Evolutionary conservation across 1,139 yeast genomes (phyloP).

Genomic region (Hyphopichia pseudoburtonii): DNA sequence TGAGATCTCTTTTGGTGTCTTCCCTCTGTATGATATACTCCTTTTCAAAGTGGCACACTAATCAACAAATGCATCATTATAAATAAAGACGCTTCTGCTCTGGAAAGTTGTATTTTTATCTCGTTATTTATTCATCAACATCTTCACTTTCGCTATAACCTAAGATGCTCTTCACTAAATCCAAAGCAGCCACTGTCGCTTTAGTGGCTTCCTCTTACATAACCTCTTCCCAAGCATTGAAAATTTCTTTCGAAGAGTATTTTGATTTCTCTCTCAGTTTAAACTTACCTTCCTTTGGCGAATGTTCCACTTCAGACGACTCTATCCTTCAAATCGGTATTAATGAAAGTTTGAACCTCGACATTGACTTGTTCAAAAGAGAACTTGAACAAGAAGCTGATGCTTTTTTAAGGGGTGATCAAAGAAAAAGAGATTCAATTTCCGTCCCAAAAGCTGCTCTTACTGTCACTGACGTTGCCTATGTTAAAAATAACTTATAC

Average conservation of each 20-base stretch:
- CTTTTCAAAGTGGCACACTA: no score
- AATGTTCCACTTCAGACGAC: background rate
- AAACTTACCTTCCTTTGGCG: conserved; percentile 6
- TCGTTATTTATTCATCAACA: background rate
- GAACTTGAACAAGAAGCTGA: conserved; percentile 10
- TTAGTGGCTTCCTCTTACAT: conserved; percentile 5
- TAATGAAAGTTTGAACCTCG: conserved; percentile 13
- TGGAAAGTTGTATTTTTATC: background rate
- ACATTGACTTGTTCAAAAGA: conserved; percentile 12
- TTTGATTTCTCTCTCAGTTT: conserved; percentile 7
- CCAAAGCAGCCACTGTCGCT: conserved; percentile 5
- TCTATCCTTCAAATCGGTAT: conserved; percentile 6
- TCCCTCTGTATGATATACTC: no score
- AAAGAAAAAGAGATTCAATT: conserved; percentile 9
- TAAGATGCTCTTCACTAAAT: conserved; percentile 4
- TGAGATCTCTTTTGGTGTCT: no score
- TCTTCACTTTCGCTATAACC: background rate
- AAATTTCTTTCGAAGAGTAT: conserved; percentile 5
- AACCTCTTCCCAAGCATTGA: conserved; percentile 4
- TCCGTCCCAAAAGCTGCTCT: conserved; percentile 21
- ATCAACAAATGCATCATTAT: no score
- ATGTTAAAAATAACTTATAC: conserved; percentile 16
- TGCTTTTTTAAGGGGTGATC: no score
- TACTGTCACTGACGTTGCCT: conserved; percentile 18
- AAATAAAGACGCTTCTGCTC: background rate